Base-by-base conservation (phyloP, 2,329 filamentous ascomycete species). In the Ascochyta clinopodiicola region DNA sequence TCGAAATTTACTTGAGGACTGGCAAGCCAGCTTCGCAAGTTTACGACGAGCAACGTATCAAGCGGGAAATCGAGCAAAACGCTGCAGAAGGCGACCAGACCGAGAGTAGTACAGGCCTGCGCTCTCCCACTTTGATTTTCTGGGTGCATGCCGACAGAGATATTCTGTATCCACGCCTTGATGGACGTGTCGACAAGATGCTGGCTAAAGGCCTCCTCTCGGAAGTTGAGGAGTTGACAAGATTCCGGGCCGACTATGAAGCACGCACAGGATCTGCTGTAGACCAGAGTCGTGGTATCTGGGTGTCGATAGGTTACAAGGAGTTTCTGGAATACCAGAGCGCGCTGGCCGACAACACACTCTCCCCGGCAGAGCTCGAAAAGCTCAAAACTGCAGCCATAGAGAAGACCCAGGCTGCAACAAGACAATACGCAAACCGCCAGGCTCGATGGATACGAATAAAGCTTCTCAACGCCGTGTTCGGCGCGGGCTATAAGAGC, bases 251-350 rank as follows among this genome's bases (percentile, higher is more conserved):
- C 15, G 63, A 75, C 4, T 75, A 81, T 49, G 71, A 78, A 43
- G 70, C 77, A 0, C 67, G 78, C 1, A 66, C 63, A 5, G 88
- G 86, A 0, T 74, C 80, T 1, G 61, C 75, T 0, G 76, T 95
- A 2, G 92, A 98, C 69, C 82, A 86, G 61, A 90, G 85, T 1
- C 86, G 88, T 48, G 96, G 95, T 0, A 96, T 99, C 38, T 99
- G 94, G 92, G 90, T 96, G 48, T 95, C 93, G 1, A 99, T 99
- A 59, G 95, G 95, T 1, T 97, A 92, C 77, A 97, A 96, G 72
- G 92, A 99, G 70, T 89, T 98, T 70, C 84, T 90, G 53, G 82
- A 85, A 0, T 96, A 92, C 68, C 78, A 93, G 21, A 36, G 57
- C 10, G 75, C 73, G 4, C 59, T 77, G 3, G 19, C 22, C 8